phyloP scores from a whole-genome alignment of 1,139 yeast genomes.

The Lodderomyces parapsilosis region DNA sequence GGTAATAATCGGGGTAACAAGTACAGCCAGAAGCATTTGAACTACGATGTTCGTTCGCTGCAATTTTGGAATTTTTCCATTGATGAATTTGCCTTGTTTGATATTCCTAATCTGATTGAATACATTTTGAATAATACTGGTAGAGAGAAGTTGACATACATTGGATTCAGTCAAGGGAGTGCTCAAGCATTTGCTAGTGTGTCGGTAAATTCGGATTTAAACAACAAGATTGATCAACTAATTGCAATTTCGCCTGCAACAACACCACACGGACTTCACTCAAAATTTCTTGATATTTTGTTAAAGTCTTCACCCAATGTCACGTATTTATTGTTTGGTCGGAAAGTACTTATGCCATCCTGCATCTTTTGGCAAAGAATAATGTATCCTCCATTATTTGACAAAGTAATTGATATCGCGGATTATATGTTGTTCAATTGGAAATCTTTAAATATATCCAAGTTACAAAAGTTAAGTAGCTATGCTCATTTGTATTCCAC shows the following conservation, averaged over 20 bases:
- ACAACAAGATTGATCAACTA: conserved; percentile 65
- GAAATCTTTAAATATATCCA: conserved; percentile 67
- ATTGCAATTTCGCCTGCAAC: conserved; percentile 92
- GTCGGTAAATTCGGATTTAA: conserved; percentile 67
- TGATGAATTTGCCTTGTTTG: conserved; percentile 49
- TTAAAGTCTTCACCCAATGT: conserved; percentile 78
- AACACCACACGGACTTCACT: conserved; percentile 83
- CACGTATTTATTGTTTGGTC: conserved; percentile 72
- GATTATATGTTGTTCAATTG: conserved; percentile 73
- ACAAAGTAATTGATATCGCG: conserved; percentile 67
- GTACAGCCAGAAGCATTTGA: conserved; percentile 57
- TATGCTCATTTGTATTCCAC: conserved; percentile 87
- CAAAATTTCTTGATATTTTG: conserved; percentile 71
- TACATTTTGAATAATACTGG: conserved; percentile 30
- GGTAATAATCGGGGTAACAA: conserved; percentile 92
- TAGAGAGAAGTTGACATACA: conserved; percentile 52
- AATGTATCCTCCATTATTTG: conserved; percentile 80
- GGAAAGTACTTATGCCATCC: conserved; percentile 68
- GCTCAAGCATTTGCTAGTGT: conserved; percentile 87
- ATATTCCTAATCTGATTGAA: conserved; percentile 45
- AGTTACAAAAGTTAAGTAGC: conserved; percentile 69
- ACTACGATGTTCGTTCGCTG: conserved; percentile 35
- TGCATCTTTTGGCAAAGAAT: conserved; percentile 81
- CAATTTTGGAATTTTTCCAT: conserved; percentile 47
- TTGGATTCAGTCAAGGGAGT: conserved; percentile 90